Evolutionary conservation across 257 asterid species (phyloP), one percentile per base, ranked within the genome.

Genomic region (Knoxia roxburghii): DNA sequence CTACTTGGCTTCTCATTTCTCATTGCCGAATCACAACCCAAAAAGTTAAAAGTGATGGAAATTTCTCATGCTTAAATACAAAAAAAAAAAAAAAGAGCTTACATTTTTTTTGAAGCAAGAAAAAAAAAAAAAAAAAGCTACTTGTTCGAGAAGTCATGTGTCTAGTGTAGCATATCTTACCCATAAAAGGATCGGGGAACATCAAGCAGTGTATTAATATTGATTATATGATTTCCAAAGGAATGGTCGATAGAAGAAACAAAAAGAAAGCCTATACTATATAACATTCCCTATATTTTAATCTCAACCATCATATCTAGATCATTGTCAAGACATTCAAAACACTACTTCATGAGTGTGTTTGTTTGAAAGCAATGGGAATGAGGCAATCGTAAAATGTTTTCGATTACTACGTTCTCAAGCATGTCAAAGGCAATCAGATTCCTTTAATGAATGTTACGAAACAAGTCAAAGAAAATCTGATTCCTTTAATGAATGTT

Each of bases 101-200:
- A 94, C 99, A 87, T 30, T 90, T n/a, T n/a, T n/a, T n/a, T n/a
- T n/a, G n/a, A n/a, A n/a, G n/a, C n/a, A n/a, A n/a, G n/a, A n/a
- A n/a, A n/a, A n/a, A n/a, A n/a, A n/a, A n/a, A n/a, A 96, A 76
- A 94, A 90, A 79, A 94, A 94, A 72, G 92, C 85, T 79, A 94
- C 98, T 82, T 94, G 99, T 69, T 94, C 99, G 29, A 98, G 99
- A 76, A 94, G 96, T 98, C 99, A 94, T 51, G 99, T 94, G 69
- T 94, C 99, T 62, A 94, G 98, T 57, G 99, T 89, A 69, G 99
- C 98, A 77, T 98, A 94, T 80, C 99, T 87, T 79, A 94, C 99
- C 99, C 90, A 73, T 57, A 65, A 61, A 73, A 71, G 61, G 41
- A 72, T 21, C 46, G 75, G 69, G 77, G 40, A 70, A 64, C 26